Percentiles rank a stretch among this genome's conserved stretches.
These are phyloP conservation scores for Linnemannia exigua DNA, from an alignment of 192 early-diverging fungal genomes.

Conservation along the genomic window DNA sequence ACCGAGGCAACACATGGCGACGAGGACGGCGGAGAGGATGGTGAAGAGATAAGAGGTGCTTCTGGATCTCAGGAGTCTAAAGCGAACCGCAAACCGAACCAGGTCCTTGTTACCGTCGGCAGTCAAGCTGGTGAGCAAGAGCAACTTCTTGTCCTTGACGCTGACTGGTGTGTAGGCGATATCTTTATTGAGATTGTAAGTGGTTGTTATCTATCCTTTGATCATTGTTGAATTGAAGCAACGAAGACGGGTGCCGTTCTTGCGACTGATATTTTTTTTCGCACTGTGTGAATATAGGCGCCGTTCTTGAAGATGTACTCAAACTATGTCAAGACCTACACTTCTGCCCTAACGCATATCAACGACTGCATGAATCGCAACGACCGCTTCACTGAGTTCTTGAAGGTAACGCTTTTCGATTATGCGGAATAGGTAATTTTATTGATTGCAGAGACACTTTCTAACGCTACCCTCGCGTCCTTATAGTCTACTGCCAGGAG, in stretches of 20 bases:
- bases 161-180: conserved; percentile 71
- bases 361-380: conserved; percentile 56
- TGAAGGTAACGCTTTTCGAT: conserved; percentile 58
- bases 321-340: conserved; percentile 88
- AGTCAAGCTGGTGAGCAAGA: conserved; percentile 35
- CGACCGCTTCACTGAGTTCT: conserved; percentile 53
- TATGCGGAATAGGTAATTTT: conserved; percentile 56
- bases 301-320: conserved; percentile 90
- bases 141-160: conserved; percentile 46
- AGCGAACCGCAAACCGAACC: conserved; percentile 23
- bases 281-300: conserved; percentile 25
- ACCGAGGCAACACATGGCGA: neutral
- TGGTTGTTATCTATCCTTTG: neutral
- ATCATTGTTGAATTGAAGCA: too few species aligned
- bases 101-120: conserved; percentile 39
- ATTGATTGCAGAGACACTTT: conserved; percentile 52
- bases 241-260: too few species aligned
- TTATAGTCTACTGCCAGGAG: conserved; percentile 61
- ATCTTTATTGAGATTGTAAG: conserved; percentile 81
- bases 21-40: neutral
- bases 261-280: conserved; percentile 1
- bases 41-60: neutral
- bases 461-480: conserved; percentile 10
- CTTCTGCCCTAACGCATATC: conserved; percentile 74
- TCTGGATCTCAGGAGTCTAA: neutral